A percentile compares a stretch with the other conserved stretches of the same genome.
Evolutionary conservation across 257 asterid species (phyloP).

Genomic region (Solanum sejunctum): DNA sequence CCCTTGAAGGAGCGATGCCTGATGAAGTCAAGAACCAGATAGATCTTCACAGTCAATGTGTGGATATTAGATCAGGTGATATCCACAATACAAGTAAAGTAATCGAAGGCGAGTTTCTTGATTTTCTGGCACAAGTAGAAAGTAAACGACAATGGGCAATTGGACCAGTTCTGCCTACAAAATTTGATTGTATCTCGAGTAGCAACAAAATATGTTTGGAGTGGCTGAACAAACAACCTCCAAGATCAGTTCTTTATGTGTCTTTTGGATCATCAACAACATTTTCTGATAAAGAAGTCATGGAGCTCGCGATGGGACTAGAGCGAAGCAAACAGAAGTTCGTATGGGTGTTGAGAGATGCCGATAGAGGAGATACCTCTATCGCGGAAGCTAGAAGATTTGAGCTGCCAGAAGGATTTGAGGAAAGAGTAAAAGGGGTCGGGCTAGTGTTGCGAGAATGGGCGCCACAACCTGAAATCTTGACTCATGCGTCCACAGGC

Average conservation of each 20-base stretch:
- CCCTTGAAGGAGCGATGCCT: conserved; percentile 21
- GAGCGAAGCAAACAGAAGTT: conserved; percentile 24
- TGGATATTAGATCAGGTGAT: conserved; percentile 31
- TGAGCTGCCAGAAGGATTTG: conserved; percentile 21
- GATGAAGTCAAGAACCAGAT: conserved; percentile 20
- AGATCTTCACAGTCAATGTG: conserved; percentile 13
- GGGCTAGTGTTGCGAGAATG: conserved; percentile 11
- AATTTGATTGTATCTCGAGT: neutral
- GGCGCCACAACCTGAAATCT: neutral
- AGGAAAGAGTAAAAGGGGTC: conserved; percentile 16
- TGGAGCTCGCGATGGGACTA: conserved; percentile 30
- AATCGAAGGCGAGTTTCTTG: conserved; percentile 34
- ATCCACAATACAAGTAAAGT: conserved; percentile 47
- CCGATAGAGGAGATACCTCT: conserved; percentile 13
- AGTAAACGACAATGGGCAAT: conserved; percentile 45
- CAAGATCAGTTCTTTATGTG: conserved; percentile 24
- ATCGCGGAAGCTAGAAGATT: neutral
- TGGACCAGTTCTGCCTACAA: conserved; percentile 54
- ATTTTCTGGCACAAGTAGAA: conserved; percentile 13
- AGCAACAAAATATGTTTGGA: conserved; percentile 16
- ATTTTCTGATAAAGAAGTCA: conserved; percentile 13
- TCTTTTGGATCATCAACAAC: conserved; percentile 40
- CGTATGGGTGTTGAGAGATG: conserved; percentile 38
- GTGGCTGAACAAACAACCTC: conserved; percentile 27
- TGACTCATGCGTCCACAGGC: neutral